These are phyloP conservation scores for Yamadazyma endophytica DNA, from an alignment of 805 yeast species.

Conservation along the genomic window DNA sequence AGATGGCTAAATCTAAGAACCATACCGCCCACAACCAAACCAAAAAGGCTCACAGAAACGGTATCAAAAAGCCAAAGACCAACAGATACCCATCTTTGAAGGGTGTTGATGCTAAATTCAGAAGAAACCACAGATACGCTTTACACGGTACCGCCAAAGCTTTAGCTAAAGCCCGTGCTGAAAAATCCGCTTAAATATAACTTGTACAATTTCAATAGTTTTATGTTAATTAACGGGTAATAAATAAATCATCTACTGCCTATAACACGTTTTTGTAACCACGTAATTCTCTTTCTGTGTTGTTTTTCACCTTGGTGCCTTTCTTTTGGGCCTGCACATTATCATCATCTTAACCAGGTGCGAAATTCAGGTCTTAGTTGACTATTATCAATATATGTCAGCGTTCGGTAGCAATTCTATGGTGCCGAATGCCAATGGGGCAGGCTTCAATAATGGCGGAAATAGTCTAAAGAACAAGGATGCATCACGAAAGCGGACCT, in stretches of 20 bases:
- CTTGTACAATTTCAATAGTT: constrained; percentile 3
- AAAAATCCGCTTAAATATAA: constrained; percentile 36
- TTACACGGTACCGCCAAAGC: constrained; percentile 96
- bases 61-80: constrained; percentile 99
- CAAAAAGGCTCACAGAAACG: constrained; percentile 99
- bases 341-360: background rate
- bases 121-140: constrained; percentile 99
- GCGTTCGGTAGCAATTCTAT: constrained; percentile 6
- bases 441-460: background rate
- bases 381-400: constrained; percentile 6
- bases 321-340: background rate
- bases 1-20: constrained; percentile 99
- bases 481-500: constrained; percentile 2
- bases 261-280: background rate
- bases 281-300: background rate
- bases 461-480: background rate
- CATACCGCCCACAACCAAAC: constrained; percentile 99
- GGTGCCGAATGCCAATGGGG: background rate
- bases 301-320: background rate
- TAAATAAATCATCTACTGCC: background rate
- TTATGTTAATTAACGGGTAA: background rate
- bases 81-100: constrained; percentile 97
- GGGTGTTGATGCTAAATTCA: constrained; percentile 99
- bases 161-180: constrained; percentile 77
- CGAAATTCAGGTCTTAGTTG: too few species aligned